Conservation (phyloP, 73 alveolate genomes). For the Tetrahymena elliotti region DNA sequence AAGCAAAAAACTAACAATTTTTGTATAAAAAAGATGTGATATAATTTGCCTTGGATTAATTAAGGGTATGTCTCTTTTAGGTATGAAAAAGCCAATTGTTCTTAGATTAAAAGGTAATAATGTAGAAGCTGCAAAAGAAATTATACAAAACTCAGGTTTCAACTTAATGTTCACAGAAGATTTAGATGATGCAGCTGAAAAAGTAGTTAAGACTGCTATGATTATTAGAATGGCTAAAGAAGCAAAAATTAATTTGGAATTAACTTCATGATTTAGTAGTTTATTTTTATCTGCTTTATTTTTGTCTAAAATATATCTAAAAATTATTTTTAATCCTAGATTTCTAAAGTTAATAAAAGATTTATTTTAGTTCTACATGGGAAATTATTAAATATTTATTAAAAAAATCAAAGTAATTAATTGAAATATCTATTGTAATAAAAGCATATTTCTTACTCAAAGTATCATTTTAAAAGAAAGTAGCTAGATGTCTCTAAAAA, state of each 20-base stretch:
- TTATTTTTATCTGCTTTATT: neutral
- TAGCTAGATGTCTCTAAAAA: no score
- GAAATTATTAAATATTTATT: no score
- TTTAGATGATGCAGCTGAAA: constrained; percentile 72
- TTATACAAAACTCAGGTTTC: constrained; percentile 55
- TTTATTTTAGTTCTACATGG: neutral
- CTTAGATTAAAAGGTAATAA: constrained; percentile 72
- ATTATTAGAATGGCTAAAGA: constrained; percentile 36
- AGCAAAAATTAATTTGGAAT: constrained; percentile 31
- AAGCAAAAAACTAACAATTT: neutral
- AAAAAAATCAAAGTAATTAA: no score
- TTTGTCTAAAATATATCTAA: neutral
- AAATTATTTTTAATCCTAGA: neutral
- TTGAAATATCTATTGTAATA: no score
- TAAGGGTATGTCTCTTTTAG: constrained; percentile 39
- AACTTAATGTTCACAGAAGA: constrained; percentile 67
- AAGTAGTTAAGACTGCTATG: constrained; percentile 55
- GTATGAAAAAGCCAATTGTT: constrained; percentile 63
- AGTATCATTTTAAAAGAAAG: no score
- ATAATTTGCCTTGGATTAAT: constrained; percentile 48
- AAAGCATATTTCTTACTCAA: no score
- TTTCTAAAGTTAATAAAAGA: no score
- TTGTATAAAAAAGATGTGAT: constrained; percentile 44
- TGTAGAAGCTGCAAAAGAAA: constrained; percentile 57
- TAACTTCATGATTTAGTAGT: constrained; percentile 15